Evolutionary conservation across 768 basidiomycete species (phyloP).

Genomic region (Gelatoporia subvermispora): DNA sequence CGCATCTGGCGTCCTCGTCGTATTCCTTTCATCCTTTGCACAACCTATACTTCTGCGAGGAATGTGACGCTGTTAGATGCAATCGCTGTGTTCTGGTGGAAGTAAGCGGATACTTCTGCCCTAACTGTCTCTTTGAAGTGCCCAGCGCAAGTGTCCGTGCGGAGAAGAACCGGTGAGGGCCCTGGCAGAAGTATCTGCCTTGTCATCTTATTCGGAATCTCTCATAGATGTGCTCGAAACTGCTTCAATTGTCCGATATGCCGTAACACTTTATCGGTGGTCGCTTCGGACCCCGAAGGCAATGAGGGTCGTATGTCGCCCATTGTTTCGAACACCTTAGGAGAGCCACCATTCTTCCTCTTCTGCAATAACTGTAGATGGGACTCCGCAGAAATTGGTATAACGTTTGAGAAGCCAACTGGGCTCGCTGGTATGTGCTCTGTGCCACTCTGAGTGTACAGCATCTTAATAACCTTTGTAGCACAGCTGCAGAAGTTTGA

Average conservation of each 20-base stretch:
- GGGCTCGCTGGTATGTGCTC: conserved; percentile 75
- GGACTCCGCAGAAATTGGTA: conserved; percentile 89
- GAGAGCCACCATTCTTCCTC: conserved; percentile 87
- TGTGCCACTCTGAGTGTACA: not conserved
- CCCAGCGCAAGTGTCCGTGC: conserved; percentile 97
- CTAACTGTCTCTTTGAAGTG: conserved; percentile 97
- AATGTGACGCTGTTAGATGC: conserved; percentile 94
- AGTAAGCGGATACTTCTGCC: conserved; percentile 96
- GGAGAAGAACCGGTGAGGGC: conserved; percentile 85
- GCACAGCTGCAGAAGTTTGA: conserved; percentile 90
- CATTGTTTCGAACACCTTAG: conserved; percentile 53
- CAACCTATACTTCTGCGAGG: conserved; percentile 93
- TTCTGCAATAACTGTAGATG: conserved; percentile 92
- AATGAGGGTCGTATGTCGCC: conserved; percentile 48
- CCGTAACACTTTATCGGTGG: conserved; percentile 82
- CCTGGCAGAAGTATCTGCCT: not conserved
- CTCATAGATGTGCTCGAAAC: conserved; percentile 86
- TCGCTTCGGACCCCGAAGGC: conserved; percentile 79
- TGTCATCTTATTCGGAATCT: not conserved
- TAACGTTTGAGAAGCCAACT: conserved; percentile 94
- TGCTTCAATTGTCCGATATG: conserved; percentile 97
- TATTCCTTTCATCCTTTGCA: conserved; percentile 81
- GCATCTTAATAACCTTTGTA: conserved; percentile 25
- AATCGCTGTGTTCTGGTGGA: conserved; percentile 89
- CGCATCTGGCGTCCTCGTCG: conserved; percentile 71